Base-by-base conservation (phyloP, 192 early-diverging fungal species). In the Coemansia sp. region DNA sequence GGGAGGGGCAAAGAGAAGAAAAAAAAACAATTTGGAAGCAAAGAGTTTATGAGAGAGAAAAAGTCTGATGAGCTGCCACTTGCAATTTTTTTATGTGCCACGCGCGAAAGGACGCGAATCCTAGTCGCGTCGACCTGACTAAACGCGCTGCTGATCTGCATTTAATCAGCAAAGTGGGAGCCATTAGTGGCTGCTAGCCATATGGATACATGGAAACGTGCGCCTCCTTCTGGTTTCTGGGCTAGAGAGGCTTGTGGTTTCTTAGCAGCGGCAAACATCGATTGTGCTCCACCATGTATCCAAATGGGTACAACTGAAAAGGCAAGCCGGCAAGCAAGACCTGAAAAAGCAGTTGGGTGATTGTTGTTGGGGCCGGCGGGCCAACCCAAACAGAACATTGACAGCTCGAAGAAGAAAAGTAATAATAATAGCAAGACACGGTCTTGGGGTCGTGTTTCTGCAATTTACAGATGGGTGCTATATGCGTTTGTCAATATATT, bases 221-320 rank as follows among this genome's bases (percentile, higher is more conserved):
- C 66, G 72, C 66, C 72, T 67, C 72, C 65, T 63, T 74, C 61
- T 52, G 65, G 55, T 55, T 63, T 52, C 59, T 62, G 33, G 72
- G 16, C 11, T 29, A 57, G 54, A 5, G 54, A 57, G 54, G 54
- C 54, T 57, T 57, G 54, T 57, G 54, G 54, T 31, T 15, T 57
- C 29, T 57, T 57, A 16, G 16, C 27, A 31, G 24, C 54, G 54
- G 29, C 54, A 57, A 15, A 31, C 15, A 5, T n/a, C 10, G 27
- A 57, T 57, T 57, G 54, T 57, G 54, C 54, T 12, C 10, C 51
- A 0, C 38, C 38, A 54, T 54, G 51, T 20, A 27, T 57, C 27
- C 54, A 57, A 57, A 57, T 57, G 3, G 54, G 54, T 29, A 57
- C 54, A 57, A 31, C 27, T 16, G 54, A 31, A 31, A 13, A 31